phyloP scores from a whole-genome alignment of 2,329 filamentous ascomycete species.

The Dothistroma pini region DNA sequence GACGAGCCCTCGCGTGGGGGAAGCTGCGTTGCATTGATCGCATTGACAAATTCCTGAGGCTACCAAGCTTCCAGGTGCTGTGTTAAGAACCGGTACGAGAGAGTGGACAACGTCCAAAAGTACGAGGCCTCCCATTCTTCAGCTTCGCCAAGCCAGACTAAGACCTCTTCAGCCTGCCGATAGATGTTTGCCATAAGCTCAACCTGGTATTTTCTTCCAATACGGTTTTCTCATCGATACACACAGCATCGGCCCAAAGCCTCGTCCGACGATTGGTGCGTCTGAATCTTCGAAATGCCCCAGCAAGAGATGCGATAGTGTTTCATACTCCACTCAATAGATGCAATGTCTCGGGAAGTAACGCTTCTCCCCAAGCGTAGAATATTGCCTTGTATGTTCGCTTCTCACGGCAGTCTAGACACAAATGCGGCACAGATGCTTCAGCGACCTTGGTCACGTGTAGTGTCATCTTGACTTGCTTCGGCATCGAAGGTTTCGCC shows the following conservation, averaged over 20 bases:
- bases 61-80: background rate
- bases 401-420: background rate
- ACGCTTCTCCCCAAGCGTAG: background rate
- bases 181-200: background rate
- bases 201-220: background rate
- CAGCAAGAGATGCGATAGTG: background rate
- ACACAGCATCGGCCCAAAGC: slow-evolving; percentile 6
- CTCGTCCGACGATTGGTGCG: accelerated
- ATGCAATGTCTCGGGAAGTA: background rate
- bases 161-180: background rate
- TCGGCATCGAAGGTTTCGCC: too few species aligned
- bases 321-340: background rate
- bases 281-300: background rate
- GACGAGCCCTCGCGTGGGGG: background rate
- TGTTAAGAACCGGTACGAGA: background rate
- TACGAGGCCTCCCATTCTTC: background rate
- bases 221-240: background rate
- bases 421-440: too few species aligned
- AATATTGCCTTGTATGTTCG: background rate
- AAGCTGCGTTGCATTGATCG: background rate
- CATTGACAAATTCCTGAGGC: background rate
- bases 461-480: too few species aligned
- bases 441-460: too few species aligned
- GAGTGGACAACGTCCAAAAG: background rate
- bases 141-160: slow-evolving; percentile 1